Percentiles rank a stretch among this genome's conserved stretches.
phyloP scores from a whole-genome alignment of 345 rosid genomes.

The Citrus hindsii region DNA sequence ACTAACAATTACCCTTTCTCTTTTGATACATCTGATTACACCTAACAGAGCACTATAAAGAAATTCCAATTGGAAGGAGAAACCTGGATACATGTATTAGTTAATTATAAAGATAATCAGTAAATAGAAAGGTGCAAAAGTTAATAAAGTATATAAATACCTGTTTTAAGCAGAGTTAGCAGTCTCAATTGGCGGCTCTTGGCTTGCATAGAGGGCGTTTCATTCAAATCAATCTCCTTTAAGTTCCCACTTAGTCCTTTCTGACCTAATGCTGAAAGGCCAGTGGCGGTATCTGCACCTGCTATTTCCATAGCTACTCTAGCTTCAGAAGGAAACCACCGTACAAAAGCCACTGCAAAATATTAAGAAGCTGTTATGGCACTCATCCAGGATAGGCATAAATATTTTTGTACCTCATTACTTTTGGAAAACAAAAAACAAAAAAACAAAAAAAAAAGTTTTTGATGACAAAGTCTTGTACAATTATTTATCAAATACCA shows the following conservation, averaged over 20 bases:
- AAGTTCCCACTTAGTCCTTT: conserved; percentile 13
- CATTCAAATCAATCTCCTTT: conserved; percentile 30
- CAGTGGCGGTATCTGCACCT: conserved; percentile 25
- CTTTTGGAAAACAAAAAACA: too few species aligned
- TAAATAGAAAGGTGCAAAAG: not conserved
- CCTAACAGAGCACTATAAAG: too few species aligned
- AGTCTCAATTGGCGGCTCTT: conserved; percentile 23
- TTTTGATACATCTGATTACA: too few species aligned
- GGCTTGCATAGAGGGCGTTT: conserved; percentile 21
- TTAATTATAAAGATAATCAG: not conserved
- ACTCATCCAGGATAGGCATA: not conserved
- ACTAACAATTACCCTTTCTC: too few species aligned
- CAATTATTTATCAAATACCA: too few species aligned
- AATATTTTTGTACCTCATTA: too few species aligned
- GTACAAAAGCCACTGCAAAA: conserved; percentile 39
- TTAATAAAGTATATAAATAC: conserved; percentile 7
- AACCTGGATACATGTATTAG: too few species aligned
- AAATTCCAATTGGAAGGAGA: too few species aligned
- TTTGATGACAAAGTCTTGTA: too few species aligned
- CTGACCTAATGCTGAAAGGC: not conserved
- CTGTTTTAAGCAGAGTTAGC: conserved; percentile 36
- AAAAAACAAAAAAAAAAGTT: too few species aligned
- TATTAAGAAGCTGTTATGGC: not conserved
- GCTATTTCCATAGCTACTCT: conserved; percentile 45
- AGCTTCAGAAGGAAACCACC: conserved; percentile 40